Percentiles rank a stretch among this genome's conserved stretches.
Conservation (phyloP, 2,329 filamentous ascomycete species). For the Falciphora oryzae region DNA sequence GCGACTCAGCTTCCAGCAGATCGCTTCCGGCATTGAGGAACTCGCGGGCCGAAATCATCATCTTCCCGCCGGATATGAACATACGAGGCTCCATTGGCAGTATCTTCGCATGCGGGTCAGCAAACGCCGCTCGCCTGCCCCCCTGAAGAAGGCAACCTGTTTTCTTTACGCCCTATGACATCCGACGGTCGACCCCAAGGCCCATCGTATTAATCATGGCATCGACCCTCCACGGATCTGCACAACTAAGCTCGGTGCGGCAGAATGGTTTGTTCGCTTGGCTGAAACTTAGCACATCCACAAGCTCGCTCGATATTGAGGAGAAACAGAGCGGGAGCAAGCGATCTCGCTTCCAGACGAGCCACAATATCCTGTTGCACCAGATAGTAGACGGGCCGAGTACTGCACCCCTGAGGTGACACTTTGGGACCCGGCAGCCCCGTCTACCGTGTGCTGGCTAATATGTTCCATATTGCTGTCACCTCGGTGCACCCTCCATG, state of each 20-base stretch:
- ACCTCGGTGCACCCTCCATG: too few species aligned
- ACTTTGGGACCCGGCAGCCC: not conserved
- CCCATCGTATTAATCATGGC: not conserved
- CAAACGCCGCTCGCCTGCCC: not conserved
- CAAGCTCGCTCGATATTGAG: not conserved
- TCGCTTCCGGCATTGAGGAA: too few species aligned
- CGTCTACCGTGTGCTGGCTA: not conserved
- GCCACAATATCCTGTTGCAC: not conserved
- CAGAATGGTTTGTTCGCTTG: not conserved
- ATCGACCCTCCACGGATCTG: not conserved
- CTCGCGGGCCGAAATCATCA: too few species aligned
- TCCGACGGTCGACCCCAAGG: not conserved
- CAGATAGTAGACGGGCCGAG: not conserved
- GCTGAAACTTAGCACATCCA: not conserved
- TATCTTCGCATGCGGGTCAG: not conserved
- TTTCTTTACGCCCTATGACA: not conserved
- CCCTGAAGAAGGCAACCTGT: not conserved
- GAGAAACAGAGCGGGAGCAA: not conserved
- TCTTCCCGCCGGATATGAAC: too few species aligned
- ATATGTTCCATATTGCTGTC: constrained; percentile 1
- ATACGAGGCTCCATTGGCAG: too few species aligned
- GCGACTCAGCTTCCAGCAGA: too few species aligned
- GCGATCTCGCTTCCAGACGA: not conserved
- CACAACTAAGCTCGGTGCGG: not conserved
- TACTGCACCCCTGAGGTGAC: not conserved